Percentiles rank a stretch among this genome's conserved stretches.
These are phyloP conservation scores for Rhododendron williamsianum DNA, from an alignment of 148 eudicot genomes.

Conservation along the genomic window DNA sequence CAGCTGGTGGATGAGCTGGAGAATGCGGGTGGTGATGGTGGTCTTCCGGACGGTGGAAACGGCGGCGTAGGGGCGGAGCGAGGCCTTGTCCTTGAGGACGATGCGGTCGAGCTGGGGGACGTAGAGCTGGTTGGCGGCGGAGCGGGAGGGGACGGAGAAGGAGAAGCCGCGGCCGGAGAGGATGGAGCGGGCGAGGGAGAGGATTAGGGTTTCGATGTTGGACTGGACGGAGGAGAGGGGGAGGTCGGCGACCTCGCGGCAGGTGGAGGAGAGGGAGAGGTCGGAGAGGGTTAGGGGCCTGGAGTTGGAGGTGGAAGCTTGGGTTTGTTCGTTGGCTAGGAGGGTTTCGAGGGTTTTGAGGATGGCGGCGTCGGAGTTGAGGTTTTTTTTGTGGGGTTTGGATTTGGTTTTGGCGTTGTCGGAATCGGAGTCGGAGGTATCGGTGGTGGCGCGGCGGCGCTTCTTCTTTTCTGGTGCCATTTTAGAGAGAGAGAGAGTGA, in stretches of 20 bases:
- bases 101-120: conserved; percentile 91
- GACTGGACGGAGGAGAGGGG: conserved; percentile 76
- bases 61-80: conserved; percentile 59
- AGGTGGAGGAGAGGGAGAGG: conserved; percentile 63
- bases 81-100: conserved; percentile 68
- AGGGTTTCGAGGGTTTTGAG: conserved; percentile 48
- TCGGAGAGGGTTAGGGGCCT: conserved; percentile 52
- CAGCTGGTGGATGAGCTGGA: conserved; percentile 76
- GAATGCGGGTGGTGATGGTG: conserved; percentile 69
- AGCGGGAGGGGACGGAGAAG: conserved; percentile 77
- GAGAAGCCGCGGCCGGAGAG: conserved; percentile 72
- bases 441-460: conserved; percentile 49
- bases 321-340: conserved; percentile 17
- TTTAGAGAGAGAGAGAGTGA: conserved; percentile 16
- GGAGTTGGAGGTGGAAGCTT: conserved; percentile 20
- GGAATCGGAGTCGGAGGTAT: conserved; percentile 31
- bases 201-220: conserved; percentile 55
- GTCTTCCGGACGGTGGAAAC: conserved; percentile 75
- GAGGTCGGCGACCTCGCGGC: conserved; percentile 89
- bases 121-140: conserved; percentile 82
- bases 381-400: conserved; percentile 51
- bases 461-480: conserved; percentile 71
- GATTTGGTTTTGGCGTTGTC: conserved; percentile 22
- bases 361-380: conserved; percentile 59
- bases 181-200: conserved; percentile 67